Base-by-base conservation (phyloP, 176 grass and related monocot genomes). In the Alloteropsis semialata region DNA sequence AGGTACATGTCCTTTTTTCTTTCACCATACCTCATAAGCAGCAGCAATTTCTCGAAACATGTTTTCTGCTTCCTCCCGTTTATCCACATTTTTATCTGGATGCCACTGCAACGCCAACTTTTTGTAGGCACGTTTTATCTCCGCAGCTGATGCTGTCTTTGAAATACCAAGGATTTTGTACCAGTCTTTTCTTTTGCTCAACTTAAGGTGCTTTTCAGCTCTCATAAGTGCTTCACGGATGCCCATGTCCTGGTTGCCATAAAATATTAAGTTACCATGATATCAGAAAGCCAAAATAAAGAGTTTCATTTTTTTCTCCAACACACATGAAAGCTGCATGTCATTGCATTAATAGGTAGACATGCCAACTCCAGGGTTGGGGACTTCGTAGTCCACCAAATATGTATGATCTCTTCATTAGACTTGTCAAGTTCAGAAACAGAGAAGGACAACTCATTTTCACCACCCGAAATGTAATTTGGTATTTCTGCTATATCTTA, bases 61-160 rank as follows among this genome's bases (percentile, higher is more conserved):
- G 87, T 89, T 92, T 63, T 98, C 96, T 30, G 96, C 92, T 83
- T 98, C 92, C 76, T 91, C 96, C 49, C 90, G 81, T 39, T 98
- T 98, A 82, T 95, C 96, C n/a, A 93, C 90, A 59, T 98, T 98
- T 78, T 98, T 95, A 80, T 98, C 92, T 28, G 96, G 96, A 74
- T 98, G 96, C 96, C 96, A 98, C 83, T 98, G 88, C 70, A 98
- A 82, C n/a, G 96, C 96, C 64, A 98, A 82, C 78, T 94, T 98
- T 78, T 98, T 95, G 87, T 98, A 98, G 22, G 92, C 92, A 48
- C 92, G 92, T 78, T 98, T 98, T 55, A 98, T 98, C 71, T 98
- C 96, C 2, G 90, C 90, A 44, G 87, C 70, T 36, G 86, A 88
- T 86, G 96, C 81, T 50, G 92, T 95, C 79, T 91, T 98, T 49